phyloP scores from a whole-genome alignment of 1,284 basidiomycete genomes.

The Salmacisia buchloeana region DNA sequence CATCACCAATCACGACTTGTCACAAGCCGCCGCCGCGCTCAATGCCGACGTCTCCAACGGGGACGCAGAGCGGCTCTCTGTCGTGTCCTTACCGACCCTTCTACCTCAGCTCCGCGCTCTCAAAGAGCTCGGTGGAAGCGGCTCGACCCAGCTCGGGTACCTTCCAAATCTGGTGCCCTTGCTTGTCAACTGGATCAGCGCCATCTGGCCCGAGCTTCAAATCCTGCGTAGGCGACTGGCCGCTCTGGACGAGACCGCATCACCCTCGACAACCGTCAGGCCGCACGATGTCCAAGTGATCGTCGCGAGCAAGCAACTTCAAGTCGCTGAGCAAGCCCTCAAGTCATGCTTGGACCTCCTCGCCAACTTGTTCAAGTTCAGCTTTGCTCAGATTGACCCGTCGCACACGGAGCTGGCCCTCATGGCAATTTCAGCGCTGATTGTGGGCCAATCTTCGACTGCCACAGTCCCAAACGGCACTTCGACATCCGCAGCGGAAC shows the following conservation, averaged over 20 bases:
- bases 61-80: not conserved
- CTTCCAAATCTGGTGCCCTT: not conserved
- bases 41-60: not conserved
- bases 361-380: slow-evolving; percentile 43
- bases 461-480: slow-evolving; percentile 18
- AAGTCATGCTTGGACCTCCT: slow-evolving; percentile 34
- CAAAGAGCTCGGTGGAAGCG: not conserved
- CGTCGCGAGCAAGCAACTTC: slow-evolving; percentile 10
- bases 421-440: slow-evolving; percentile 24
- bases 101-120: slow-evolving; percentile 6
- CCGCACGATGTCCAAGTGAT: not conserved
- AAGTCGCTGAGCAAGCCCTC: slow-evolving; percentile 27
- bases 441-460: slow-evolving; percentile 24
- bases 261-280: not conserved
- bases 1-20: slow-evolving; percentile 7
- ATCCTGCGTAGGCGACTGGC: not conserved
- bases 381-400: slow-evolving; percentile 35
- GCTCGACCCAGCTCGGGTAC: no score
- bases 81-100: not conserved
- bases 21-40: not conserved
- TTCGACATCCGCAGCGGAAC: not conserved
- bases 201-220: slow-evolving; percentile 1
- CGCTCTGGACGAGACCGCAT: not conserved
- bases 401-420: slow-evolving; percentile 33
- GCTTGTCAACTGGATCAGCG: not conserved